These are phyloP conservation scores for Aspergillus saccharolyticus DNA, from an alignment of 495 filamentous ascomycete genomes.

Conservation along the genomic window DNA sequence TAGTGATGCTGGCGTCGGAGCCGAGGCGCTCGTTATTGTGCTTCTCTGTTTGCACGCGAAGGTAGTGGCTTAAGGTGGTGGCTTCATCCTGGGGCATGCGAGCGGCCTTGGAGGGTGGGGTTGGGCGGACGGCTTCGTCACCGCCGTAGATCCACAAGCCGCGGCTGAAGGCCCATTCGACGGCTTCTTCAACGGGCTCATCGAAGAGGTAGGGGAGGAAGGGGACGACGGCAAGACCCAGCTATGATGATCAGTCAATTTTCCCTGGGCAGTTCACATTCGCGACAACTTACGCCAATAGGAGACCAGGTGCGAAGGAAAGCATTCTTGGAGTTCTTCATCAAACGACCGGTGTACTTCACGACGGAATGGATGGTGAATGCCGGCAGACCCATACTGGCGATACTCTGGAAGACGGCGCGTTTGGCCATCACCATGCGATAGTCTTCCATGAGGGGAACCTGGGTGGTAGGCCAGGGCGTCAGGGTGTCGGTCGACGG, in stretches of 20 bases:
- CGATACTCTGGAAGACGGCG: constrained; percentile 82
- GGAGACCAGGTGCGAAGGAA: constrained; percentile 77
- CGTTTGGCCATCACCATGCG: constrained; percentile 86
- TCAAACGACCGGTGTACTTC: constrained; percentile 71
- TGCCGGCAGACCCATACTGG: constrained; percentile 89
- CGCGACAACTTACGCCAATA: constrained; percentile 59
- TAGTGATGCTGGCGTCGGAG: constrained; percentile 5
- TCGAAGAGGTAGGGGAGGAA: constrained; percentile 88
- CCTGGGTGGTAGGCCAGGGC: constrained; percentile 33
- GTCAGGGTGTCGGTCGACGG: constrained; percentile 20
- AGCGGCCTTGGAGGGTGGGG: constrained; percentile 18
- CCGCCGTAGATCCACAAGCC: constrained; percentile 68
- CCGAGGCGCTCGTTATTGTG: constrained; percentile 7
- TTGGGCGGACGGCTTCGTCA: constrained; percentile 43
- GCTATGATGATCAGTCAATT: constrained; percentile 26
- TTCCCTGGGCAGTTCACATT: not conserved
- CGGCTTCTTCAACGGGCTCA: constrained; percentile 82
- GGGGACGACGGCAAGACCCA: constrained; percentile 83
- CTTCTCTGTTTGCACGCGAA: constrained; percentile 14
- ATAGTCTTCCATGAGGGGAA: constrained; percentile 86
- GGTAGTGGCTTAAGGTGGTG: constrained; percentile 16
- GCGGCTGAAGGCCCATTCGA: constrained; percentile 85
- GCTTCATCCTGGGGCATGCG: constrained; percentile 15
- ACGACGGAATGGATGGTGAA: constrained; percentile 95
- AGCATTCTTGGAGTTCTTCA: constrained; percentile 74